A percentile compares a stretch with the other conserved stretches of the same genome.
Conservation (phyloP, 306 rosid genomes). For the Lithocarpus polystachyus region DNA sequence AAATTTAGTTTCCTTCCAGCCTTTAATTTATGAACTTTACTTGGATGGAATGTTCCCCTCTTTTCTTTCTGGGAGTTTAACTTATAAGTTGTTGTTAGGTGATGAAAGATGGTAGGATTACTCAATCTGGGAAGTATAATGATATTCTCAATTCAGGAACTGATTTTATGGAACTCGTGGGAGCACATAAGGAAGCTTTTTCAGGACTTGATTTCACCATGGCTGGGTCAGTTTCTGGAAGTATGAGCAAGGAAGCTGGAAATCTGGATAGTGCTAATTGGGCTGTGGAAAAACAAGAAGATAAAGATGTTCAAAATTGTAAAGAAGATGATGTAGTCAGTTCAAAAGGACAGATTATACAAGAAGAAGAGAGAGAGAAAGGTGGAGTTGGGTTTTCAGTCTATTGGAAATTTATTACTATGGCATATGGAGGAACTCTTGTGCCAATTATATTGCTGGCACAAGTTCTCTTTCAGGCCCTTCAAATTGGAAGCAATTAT, state of each 20-base stretch:
- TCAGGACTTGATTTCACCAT: conserved; percentile 45
- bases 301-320: conserved; percentile 29
- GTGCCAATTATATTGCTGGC: conserved; percentile 68
- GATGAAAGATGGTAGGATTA: conserved; percentile 78
- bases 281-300: conserved; percentile 30
- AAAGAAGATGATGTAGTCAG: conserved; percentile 27
- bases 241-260: conserved; percentile 21
- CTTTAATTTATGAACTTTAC: not conserved
- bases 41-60: not conserved
- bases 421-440: conserved; percentile 76
- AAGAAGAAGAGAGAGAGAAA: conserved; percentile 87
- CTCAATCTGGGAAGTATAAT: conserved; percentile 70
- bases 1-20: not conserved
- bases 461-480: conserved; percentile 46
- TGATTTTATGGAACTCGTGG: conserved; percentile 78
- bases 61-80: not conserved
- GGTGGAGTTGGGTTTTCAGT: conserved; percentile 66
- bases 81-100: conserved; percentile 39
- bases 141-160: conserved; percentile 62
- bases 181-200: conserved; percentile 74
- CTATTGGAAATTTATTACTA: conserved; percentile 65
- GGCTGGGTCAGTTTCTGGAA: conserved; percentile 22
- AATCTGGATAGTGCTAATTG: conserved; percentile 21
- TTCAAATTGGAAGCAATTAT: conserved; percentile 74
- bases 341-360: conserved; percentile 72